These are phyloP conservation scores for Leucosporidium scottii DNA, from an alignment of 768 basidiomycete species.

Conservation along the genomic window DNA sequence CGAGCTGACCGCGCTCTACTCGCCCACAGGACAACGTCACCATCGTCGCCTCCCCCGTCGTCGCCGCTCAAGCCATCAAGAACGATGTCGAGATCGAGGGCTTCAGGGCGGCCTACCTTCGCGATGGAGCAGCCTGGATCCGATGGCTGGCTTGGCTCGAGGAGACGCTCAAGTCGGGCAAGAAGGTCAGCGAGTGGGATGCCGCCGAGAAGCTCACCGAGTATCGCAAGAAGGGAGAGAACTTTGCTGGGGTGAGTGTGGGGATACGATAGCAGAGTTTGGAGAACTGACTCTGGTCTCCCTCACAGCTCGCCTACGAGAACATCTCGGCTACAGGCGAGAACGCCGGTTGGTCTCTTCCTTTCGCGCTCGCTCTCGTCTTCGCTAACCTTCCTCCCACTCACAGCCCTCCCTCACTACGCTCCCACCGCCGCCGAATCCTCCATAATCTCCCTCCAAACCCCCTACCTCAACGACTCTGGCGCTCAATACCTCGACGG, in stretches of 20 bases:
- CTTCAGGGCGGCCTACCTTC: conserved; percentile 70
- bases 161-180: conserved; percentile 56
- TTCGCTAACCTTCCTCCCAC: not conserved
- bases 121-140: conserved; percentile 70
- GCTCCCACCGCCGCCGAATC: conserved; percentile 63
- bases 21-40: conserved; percentile 18
- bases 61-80: conserved; percentile 78
- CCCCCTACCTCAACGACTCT: conserved; percentile 89
- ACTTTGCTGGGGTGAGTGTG: conserved; percentile 23
- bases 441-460: conserved; percentile 64
- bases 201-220: conserved; percentile 76
- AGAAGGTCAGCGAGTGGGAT: conserved; percentile 78
- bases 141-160: conserved; percentile 87
- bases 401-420: conserved; percentile 81
- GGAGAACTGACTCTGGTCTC: not conserved
- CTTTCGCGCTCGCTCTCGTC: not conserved
- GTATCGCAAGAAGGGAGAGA: conserved; percentile 50
- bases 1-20: not conserved
- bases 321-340: conserved; percentile 76
- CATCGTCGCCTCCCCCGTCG: conserved; percentile 53
- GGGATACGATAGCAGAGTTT: not conserved
- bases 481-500: conserved; percentile 67
- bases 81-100: conserved; percentile 65
- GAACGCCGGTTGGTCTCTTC: conserved; percentile 58
- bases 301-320: conserved; percentile 32